Conservation (phyloP, 129 eudicot species). For the carrot (Daucus carota) region DNA sequence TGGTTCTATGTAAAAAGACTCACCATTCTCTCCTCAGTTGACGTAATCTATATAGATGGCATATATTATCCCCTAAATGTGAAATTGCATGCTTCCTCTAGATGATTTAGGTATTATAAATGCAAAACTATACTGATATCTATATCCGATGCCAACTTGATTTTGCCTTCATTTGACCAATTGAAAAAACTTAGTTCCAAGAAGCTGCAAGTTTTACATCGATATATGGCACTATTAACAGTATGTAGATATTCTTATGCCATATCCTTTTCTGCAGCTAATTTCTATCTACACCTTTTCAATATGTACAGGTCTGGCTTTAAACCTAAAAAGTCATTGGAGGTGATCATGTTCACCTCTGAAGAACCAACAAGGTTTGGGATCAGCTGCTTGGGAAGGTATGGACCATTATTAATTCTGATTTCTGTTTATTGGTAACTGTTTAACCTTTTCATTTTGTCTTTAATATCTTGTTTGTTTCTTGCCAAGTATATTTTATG, state of each 20-base stretch:
- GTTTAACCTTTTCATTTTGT: background rate
- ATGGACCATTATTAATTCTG: slow-evolving; percentile 13
- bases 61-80: background rate
- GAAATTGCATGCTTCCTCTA: background rate
- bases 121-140: background rate
- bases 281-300: slow-evolving; percentile 7
- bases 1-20: background rate
- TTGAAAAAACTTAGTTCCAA: background rate
- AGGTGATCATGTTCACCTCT: slow-evolving; percentile 96
- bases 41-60: background rate
- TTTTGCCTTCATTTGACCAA: background rate
- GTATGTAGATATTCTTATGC: background rate
- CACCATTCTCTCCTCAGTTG: background rate
- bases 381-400: slow-evolving; percentile 98
- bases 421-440: background rate
- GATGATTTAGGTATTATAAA: background rate
- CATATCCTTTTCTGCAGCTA: slow-evolving; percentile 13
- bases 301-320: slow-evolving; percentile 60
- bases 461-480: background rate
- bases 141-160: background rate
- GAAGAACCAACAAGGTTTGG: slow-evolving; percentile 99
- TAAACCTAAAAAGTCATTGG: slow-evolving; percentile 80
- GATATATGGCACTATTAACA: background rate
- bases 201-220: background rate
- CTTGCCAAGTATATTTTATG: background rate